Evolutionary conservation across 2,329 filamentous ascomycete genomes (phyloP).

Genomic region (Phyllosticta citribraziliensis): DNA sequence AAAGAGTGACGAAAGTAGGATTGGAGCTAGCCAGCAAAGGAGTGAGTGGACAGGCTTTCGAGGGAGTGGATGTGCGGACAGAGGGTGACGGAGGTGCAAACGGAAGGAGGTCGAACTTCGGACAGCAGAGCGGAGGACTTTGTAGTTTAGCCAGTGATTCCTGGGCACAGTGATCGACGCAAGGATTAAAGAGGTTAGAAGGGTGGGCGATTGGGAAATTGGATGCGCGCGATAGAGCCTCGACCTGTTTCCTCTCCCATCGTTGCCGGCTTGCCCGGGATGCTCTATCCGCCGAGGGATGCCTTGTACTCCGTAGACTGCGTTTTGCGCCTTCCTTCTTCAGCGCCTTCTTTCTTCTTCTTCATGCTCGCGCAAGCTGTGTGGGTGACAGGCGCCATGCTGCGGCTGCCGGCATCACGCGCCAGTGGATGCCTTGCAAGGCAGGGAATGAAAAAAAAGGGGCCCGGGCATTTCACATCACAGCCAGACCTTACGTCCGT

Average conservation of each 20-base stretch:
- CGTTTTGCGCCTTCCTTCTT: neutral
- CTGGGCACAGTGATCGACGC: neutral
- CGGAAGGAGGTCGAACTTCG: neutral
- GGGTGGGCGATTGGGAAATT: neutral
- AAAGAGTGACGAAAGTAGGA: neutral
- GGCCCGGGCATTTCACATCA: neutral
- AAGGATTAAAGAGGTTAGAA: neutral
- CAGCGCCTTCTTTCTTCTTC: neutral
- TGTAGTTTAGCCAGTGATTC: neutral
- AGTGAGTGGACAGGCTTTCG: neutral
- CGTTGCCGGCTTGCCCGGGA: neutral
- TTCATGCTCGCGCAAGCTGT: neutral
- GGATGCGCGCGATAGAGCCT: neutral
- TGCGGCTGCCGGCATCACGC: conserved; percentile 7
- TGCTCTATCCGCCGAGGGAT: neutral
- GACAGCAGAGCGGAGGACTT: neutral
- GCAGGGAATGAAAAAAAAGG: neutral
- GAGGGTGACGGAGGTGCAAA: neutral
- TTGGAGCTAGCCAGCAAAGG: neutral
- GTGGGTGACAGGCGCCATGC: neutral
- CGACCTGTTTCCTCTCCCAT: neutral
- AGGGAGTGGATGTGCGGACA: neutral
- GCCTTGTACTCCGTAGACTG: neutral
- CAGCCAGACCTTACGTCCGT: neutral
- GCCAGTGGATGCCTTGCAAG: neutral